Evolutionary conservation across 1,284 basidiomycete genomes (phyloP), one percentile per base, ranked within the genome.

Genomic region (Ustilago hordei): DNA sequence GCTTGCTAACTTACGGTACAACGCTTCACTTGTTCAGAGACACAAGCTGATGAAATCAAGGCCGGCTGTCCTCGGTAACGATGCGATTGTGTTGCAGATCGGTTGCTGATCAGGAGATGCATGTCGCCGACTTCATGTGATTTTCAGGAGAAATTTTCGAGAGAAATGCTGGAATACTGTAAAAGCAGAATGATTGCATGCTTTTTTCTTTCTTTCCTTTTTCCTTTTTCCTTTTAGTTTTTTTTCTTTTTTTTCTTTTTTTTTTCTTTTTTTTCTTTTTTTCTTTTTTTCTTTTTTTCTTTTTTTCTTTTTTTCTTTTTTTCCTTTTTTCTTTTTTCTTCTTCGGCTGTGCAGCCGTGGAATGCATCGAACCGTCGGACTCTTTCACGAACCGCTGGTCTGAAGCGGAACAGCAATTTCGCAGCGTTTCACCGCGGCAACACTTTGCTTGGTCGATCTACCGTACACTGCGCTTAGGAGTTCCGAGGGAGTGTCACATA

Each of bases 281-380:
- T 39, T 39, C 15, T 17, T 15, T 39, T 39, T 39, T 1, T 17
- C 19, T 1, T 19, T 19, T 19, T n/a, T n/a, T n/a, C n/a, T n/a
- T n/a, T 39, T 17, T 39, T 9, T 19, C 38, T 28, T 23, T 23
- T 23, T 39, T 39, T 39, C 15, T 17, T 15, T 39, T 39, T 39
- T 1, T 17, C 19, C 19, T 19, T 19, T 19, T 39, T 17, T 39
- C 1, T 19, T 19, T 39, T 17, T 39, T 39, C 38, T 39, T 39
- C 4, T 50, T 28, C 48, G 43, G 43, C 43, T 45, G 48, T 50
- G 48, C 48, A 32, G 48, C 31, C 48, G 48, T 17, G 48, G 32
- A 50, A 32, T 32, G 48, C 48, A 32, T 50, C 5, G 48, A 50
- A 50, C 48, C 48, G 48, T 31, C 48, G 31, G 48, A 32, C 48